These are phyloP conservation scores for Irpex rosettiformis DNA, from an alignment of 1,284 basidiomycete species.

Conservation along the genomic window DNA sequence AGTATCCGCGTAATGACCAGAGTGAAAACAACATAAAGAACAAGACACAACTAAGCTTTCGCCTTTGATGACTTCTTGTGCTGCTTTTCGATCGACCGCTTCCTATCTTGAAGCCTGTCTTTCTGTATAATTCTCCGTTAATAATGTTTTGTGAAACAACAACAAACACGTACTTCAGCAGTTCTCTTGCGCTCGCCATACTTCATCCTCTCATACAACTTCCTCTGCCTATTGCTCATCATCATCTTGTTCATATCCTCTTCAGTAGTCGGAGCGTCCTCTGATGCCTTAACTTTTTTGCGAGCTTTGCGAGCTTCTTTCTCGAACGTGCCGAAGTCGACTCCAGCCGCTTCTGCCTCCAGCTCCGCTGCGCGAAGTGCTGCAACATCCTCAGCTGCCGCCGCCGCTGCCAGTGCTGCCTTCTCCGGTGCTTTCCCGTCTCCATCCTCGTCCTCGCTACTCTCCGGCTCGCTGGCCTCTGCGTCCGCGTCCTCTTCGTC, in stretches of 20 bases:
- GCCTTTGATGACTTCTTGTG: slow-evolving; percentile 40
- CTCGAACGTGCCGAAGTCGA: slow-evolving; percentile 83
- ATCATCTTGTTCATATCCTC: slow-evolving; percentile 97
- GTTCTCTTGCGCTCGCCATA: slow-evolving; percentile 80
- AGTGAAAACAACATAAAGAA: not conserved
- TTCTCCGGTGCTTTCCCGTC: slow-evolving; percentile 38
- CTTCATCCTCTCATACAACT: slow-evolving; percentile 96
- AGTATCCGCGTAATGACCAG: not conserved
- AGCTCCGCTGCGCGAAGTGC: slow-evolving; percentile 88
- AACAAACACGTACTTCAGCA: slow-evolving; percentile 64
- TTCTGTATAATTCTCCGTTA: slow-evolving; percentile 37
- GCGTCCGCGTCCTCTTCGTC: slow-evolving; percentile 33
- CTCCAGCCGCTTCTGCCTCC: slow-evolving; percentile 87
- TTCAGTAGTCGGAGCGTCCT: slow-evolving; percentile 46
- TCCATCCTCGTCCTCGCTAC: slow-evolving; percentile 38
- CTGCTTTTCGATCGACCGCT: slow-evolving; percentile 55
- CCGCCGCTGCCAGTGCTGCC: slow-evolving; percentile 49
- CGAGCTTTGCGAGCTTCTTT: slow-evolving; percentile 70
- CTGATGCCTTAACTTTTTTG: slow-evolving; percentile 46
- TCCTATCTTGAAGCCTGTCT: slow-evolving; percentile 59
- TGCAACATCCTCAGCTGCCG: slow-evolving; percentile 59
- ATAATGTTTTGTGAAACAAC: slow-evolving; percentile 1
- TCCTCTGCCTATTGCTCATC: slow-evolving; percentile 96
- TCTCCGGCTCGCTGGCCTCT: slow-evolving; percentile 31
- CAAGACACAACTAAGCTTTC: slow-evolving; percentile 10